phyloP scores from a whole-genome alignment of 78 protist species.

The Trichosphaerium sp. region DNA sequence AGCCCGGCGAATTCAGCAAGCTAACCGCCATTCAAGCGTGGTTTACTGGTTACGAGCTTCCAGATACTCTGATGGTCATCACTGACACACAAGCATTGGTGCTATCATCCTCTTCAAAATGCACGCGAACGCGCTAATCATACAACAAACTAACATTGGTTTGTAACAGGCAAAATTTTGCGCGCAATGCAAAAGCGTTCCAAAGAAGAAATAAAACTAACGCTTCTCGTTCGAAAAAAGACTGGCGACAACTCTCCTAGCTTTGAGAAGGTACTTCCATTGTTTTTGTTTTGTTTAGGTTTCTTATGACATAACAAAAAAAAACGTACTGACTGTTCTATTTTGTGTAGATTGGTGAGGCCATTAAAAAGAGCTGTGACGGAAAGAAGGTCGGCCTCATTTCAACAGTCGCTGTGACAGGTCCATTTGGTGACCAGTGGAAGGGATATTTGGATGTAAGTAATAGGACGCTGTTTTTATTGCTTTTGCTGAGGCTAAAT shows the following conservation, averaged over 20 bases:
- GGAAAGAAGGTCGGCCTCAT: constrained; percentile 13
- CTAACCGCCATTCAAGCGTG: constrained; percentile 23
- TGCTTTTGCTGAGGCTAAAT: constrained; percentile 22
- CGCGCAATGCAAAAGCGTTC: background rate
- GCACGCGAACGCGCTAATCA: background rate
- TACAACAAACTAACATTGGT: background rate
- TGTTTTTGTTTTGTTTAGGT: too few species aligned
- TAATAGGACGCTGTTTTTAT: constrained; percentile 27
- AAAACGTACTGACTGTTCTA: too few species aligned
- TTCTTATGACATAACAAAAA: too few species aligned
- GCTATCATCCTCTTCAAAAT: constrained; percentile 30
- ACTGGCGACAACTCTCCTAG: constrained; percentile 14
- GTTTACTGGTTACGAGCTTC: constrained; percentile 51
- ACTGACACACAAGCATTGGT: constrained; percentile 19
- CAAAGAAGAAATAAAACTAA: background rate
- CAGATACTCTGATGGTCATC: constrained; percentile 49
- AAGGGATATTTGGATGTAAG: constrained; percentile 15
- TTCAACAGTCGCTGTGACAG: background rate
- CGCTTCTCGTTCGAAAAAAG: background rate
- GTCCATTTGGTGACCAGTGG: constrained; percentile 4
- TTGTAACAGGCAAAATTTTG: too few species aligned
- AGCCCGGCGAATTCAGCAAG: too few species aligned
- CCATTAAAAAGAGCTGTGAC: constrained; percentile 4
- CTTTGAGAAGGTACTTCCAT: constrained; percentile 19
- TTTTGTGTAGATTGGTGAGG: too few species aligned